Base-by-base conservation (phyloP, 192 early-diverging fungal genomes). In the Obelidium mucronatum region DNA sequence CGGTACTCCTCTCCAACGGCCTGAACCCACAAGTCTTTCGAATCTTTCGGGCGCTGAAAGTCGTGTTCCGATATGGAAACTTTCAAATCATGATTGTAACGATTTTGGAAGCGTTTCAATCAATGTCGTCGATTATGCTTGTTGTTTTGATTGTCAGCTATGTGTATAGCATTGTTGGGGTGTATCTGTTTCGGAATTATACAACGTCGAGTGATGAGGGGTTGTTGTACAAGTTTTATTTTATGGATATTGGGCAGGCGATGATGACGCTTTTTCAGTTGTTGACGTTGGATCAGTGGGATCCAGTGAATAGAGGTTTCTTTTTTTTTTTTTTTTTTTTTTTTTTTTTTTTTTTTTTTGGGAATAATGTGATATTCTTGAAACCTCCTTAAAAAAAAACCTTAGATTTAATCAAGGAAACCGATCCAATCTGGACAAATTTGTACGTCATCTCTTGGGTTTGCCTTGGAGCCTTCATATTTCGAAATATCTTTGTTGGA, bases 251-350 rank as follows among this genome's bases (percentile, higher is more conserved):
- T 15, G 82, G 79, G 1, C 55, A 76, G 40, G 58, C 78, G 17
- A 71, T 86, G 37, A 33, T 78, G 34, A 85, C 76, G 6, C 60
- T 86, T 1, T 86, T 86, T 73, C 81, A 84, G 52, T 40, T 86
- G 2, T 42, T 86, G 26, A 86, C 84, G 15, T 67, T 86, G 26
- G 83, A 85, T 56, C 83, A 85, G 64, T 85, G 84, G 84, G 83
- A 85, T 70, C 24, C 48, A 15, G 39, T 84, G 22, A 79, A 81
- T 48, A 3, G 15, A 36, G 69, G 72, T 63, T 58, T 58, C 55
- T 8, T 1, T 33, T 66, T 3, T n/a, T n/a, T n/a, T n/a, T n/a
- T n/a, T n/a, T n/a, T n/a, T n/a, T n/a, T n/a, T n/a, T n/a, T n/a
- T n/a, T n/a, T n/a, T n/a, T n/a, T n/a, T n/a, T n/a, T n/a, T n/a